phyloP scores from a whole-genome alignment of 2,329 filamentous ascomycete species.

The Hymenotorrendiella dingleyae region DNA sequence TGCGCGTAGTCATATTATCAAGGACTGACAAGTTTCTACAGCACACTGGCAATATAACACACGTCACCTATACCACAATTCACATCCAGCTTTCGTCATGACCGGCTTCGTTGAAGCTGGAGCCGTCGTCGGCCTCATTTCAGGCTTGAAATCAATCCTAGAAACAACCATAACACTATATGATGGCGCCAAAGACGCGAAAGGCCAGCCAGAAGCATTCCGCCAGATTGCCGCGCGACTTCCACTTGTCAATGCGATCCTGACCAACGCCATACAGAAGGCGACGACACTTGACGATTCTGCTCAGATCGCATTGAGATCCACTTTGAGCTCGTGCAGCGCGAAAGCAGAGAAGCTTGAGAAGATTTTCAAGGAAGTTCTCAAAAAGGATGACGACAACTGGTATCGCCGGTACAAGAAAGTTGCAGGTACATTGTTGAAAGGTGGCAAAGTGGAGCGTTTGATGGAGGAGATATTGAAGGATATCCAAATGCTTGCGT shows the following conservation, averaged over 20 bases:
- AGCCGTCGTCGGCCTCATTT: slow-evolving; percentile 16
- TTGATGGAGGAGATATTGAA: slow-evolving; percentile 23
- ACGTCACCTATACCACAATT: too few species aligned
- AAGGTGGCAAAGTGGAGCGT: slow-evolving; percentile 15
- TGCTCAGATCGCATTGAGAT: slow-evolving; percentile 10
- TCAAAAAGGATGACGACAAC: slow-evolving; percentile 19
- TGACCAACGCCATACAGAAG: slow-evolving; percentile 10
- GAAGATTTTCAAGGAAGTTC: slow-evolving; percentile 17
- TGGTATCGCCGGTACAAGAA: slow-evolving; percentile 19
- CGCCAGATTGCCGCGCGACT: slow-evolving; percentile 18
- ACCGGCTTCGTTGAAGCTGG: slow-evolving; percentile 15
- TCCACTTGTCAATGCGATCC: slow-evolving; percentile 15
- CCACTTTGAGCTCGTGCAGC: slow-evolving; percentile 15
- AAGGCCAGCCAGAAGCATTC: slow-evolving; percentile 21
- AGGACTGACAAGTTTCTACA: too few species aligned
- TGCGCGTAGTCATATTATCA: too few species aligned
- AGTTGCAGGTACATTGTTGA: slow-evolving; percentile 14
- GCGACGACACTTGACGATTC: slow-evolving; percentile 14
- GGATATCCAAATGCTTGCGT: slow-evolving; percentile 18
- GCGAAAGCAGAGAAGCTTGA: slow-evolving; percentile 18
- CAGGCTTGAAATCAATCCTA: slow-evolving; percentile 17
- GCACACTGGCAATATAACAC: too few species aligned
- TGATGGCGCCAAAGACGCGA: slow-evolving; percentile 18
- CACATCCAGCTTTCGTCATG: too few species aligned
- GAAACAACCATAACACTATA: slow-evolving; percentile 17